Conservation (phyloP, 1,284 basidiomycete species). For the Papiliotrema laurentii region DNA sequence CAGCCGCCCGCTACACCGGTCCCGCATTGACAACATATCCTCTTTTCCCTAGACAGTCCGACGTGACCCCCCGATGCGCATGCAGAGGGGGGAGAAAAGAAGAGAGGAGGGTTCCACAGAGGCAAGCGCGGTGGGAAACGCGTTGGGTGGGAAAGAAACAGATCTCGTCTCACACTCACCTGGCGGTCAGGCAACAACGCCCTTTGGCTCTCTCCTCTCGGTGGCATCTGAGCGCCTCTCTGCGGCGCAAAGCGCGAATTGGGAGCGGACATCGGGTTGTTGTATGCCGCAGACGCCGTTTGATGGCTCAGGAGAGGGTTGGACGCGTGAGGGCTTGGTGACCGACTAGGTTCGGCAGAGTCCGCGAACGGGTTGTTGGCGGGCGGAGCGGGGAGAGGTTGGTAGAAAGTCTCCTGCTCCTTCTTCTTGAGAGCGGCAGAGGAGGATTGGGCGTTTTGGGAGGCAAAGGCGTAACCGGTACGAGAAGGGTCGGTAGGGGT, state of each 20-base stretch:
- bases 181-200: constrained; percentile 5
- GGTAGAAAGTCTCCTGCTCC: constrained; percentile 5
- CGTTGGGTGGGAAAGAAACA: not conserved
- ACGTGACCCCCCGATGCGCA: not conserved
- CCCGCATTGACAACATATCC: not conserved
- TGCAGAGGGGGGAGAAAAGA: not conserved
- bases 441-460: not conserved
- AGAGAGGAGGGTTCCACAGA: not conserved
- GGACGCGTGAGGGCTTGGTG: not conserved
- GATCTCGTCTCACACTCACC: constrained; percentile 8
- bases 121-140: not conserved
- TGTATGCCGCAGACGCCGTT: too few species aligned
- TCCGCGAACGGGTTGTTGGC: constrained; percentile 3
- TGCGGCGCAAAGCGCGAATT: not conserved
- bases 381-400: constrained; percentile 6
- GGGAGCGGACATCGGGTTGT: not conserved
- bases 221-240: constrained; percentile 2
- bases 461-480: constrained; percentile 6
- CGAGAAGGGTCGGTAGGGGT: too few species aligned
- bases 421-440: not conserved
- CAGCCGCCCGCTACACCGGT: not conserved
- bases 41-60: not conserved
- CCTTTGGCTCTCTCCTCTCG: constrained; percentile 6
- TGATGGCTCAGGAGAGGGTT: not conserved
- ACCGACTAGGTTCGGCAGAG: not conserved